These are phyloP conservation scores for Passiflora organensis DNA, from an alignment of 345 rosid species.

Conservation along the genomic window DNA sequence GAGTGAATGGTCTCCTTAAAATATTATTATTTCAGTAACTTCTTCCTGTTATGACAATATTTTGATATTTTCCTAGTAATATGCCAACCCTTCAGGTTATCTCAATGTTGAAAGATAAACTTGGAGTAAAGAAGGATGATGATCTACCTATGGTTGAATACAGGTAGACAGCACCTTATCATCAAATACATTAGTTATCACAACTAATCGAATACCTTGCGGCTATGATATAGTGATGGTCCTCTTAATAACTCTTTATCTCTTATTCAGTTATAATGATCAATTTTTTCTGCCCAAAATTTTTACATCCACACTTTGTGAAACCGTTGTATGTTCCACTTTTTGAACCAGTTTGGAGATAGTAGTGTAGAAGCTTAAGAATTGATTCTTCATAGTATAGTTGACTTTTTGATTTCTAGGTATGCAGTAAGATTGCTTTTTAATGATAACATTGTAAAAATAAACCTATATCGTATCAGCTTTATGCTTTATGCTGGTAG, in stretches of 20 bases:
- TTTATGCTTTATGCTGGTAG: too few species aligned
- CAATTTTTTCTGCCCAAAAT: too few species aligned
- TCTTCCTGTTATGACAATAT: background rate
- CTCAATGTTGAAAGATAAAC: constrained; percentile 75
- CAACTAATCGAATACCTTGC: too few species aligned
- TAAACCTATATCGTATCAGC: too few species aligned
- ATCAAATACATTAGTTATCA: background rate
- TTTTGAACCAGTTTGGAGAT: too few species aligned
- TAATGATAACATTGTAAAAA: too few species aligned
- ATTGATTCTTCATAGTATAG: too few species aligned
- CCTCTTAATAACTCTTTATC: background rate
- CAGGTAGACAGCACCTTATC: constrained; percentile 38
- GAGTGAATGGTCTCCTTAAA: too few species aligned
- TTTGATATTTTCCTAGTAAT: constrained; percentile 13
- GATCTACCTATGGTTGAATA: constrained; percentile 66
- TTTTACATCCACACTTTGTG: background rate
- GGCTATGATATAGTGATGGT: background rate
- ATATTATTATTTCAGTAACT: too few species aligned
- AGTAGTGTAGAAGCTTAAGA: too few species aligned
- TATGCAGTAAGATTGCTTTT: too few species aligned
- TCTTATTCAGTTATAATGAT: background rate
- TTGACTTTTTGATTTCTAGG: too few species aligned
- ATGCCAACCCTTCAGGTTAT: constrained; percentile 52
- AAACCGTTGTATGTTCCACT: background rate
- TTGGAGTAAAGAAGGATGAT: constrained; percentile 67